Base-by-base conservation (phyloP, 345 rosid genomes). In the Eucalyptus tenuipes region DNA sequence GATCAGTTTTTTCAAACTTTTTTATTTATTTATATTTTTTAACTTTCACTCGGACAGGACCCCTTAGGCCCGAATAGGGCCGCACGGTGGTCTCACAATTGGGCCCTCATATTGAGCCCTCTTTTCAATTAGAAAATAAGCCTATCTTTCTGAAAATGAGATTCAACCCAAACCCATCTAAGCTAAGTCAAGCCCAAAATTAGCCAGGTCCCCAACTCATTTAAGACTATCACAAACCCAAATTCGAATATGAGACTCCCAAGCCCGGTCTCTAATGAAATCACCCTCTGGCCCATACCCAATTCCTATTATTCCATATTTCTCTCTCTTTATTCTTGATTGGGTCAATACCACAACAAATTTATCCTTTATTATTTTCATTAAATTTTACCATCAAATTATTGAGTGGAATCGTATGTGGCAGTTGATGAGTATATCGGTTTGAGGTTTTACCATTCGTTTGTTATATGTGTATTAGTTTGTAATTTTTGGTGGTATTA, bases 381-480 rank as follows among this genome's bases (percentile, higher is more conserved):
- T 55, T 2, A 10, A 22, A 24, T 55, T 55, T 55, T 55, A 55
- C 13, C 0, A 0, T 20, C 3, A 10, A 55, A 55, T 55, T 55
- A 10, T 55, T 55, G 6, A 55, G 13, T 55, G 11, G 5, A 24
- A 24, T 55, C 0, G 24, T 6, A 24, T 3, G 1, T 24, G 13
- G 1, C 1, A 55, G 1, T 24, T 55, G 3, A 55, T 10, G 1
- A 1, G 0, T 10, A 2, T 55, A 24, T 0, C 1, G 0, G 1
- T 53, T 55, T 24, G 27, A 55, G 3, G 13, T 55, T 55, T 55
- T 55, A 24, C 29, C 29, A 22, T 55, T 1, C 3, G 11, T 22
- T 55, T 55, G 61, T 9, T 10, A 55, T 1, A 10, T 24, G 2
- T 55, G 29, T 2, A 24, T 55, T 24, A 10, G 5, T 55, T 55